Evolutionary conservation across 2,329 filamentous ascomycete species (phyloP).

Genomic region (Lithohypha guttulata): DNA sequence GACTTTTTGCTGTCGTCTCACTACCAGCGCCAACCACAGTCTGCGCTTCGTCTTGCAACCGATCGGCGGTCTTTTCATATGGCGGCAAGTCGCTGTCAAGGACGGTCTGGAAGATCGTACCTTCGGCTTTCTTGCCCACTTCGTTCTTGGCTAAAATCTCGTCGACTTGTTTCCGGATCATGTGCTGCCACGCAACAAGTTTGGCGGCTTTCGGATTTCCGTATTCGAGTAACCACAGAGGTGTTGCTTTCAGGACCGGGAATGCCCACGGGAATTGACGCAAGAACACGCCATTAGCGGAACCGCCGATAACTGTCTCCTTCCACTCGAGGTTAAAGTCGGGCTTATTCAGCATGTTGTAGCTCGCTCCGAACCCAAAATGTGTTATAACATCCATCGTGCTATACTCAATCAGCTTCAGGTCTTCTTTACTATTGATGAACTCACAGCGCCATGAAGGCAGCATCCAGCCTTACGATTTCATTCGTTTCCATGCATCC

Average conservation of each 20-base stretch:
- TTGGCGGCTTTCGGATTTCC: background rate
- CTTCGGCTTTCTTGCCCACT: slow-evolving; percentile 10
- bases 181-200: slow-evolving; percentile 8
- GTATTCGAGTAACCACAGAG: background rate
- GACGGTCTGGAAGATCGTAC: slow-evolving; percentile 24
- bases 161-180: slow-evolving; percentile 5
- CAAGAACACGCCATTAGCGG: slow-evolving; percentile 11
- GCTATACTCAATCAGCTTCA: too few species aligned
- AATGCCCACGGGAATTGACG: slow-evolving; percentile 5
- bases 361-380: background rate
- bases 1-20: slow-evolving; percentile 24
- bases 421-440: too few species aligned
- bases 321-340: slow-evolving; percentile 2
- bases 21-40: slow-evolving; percentile 26
- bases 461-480: slow-evolving; percentile 1
- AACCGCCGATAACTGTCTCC: slow-evolving; percentile 13
- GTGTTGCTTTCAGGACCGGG: background rate
- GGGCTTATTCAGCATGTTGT: slow-evolving; percentile 3
- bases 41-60: slow-evolving; percentile 26
- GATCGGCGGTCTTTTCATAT: slow-evolving; percentile 23
- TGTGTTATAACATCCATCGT: slow-evolving; percentile 5
- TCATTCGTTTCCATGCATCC: slow-evolving; percentile 1
- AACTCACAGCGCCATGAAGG: slow-evolving; percentile 6
- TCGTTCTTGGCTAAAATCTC: slow-evolving; percentile 12
- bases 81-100: slow-evolving; percentile 23